Conservation (phyloP, 2,329 filamentous ascomycete species). For the Pseudomassariella vexata region DNA sequence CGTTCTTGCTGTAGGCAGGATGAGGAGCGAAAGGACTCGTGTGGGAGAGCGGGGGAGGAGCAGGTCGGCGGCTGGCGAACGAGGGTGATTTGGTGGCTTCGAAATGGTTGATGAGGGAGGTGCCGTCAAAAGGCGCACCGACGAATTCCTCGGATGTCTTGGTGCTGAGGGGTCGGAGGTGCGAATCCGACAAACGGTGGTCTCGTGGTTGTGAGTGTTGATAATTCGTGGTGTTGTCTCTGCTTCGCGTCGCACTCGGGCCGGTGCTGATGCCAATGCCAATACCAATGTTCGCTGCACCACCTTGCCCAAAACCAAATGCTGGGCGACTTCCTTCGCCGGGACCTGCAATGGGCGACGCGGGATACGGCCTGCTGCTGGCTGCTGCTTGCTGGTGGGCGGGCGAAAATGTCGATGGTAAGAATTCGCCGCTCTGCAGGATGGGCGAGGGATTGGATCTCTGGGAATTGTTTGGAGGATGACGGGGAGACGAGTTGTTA, state of each 20-base stretch:
- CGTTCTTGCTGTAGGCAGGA: too few relatives aligned
- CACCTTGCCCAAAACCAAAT: conserved; percentile 9
- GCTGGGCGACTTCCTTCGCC: too few relatives aligned
- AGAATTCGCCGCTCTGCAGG: conserved; percentile 39
- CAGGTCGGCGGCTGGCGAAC: conserved; percentile 19
- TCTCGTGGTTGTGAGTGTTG: conserved; percentile 7
- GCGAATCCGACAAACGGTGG: conserved; percentile 27
- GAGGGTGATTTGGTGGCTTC: conserved; percentile 42
- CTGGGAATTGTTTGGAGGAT: conserved; percentile 27
- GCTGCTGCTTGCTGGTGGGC: conserved; percentile 16
- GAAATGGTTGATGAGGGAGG: conserved; percentile 54
- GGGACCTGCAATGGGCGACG: conserved; percentile 13
- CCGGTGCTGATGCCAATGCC: conserved; percentile 3
- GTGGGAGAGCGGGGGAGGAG: conserved; percentile 27
- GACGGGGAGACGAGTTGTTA: conserved; percentile 40
- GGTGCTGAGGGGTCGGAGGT: conserved; percentile 33
- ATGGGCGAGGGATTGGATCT: conserved; percentile 37
- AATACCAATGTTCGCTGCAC: conserved; percentile 7
- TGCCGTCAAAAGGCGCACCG: conserved; percentile 61
- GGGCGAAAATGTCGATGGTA: conserved; percentile 31
- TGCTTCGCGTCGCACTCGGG: not conserved
- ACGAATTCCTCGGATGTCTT: conserved; percentile 53
- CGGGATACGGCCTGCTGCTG: conserved; percentile 17
- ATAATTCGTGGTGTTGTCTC: too few relatives aligned
- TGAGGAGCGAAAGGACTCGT: conserved; percentile 49